Base-by-base conservation (phyloP, 1,139 yeast species). In the Diutina mesorugosa region DNA sequence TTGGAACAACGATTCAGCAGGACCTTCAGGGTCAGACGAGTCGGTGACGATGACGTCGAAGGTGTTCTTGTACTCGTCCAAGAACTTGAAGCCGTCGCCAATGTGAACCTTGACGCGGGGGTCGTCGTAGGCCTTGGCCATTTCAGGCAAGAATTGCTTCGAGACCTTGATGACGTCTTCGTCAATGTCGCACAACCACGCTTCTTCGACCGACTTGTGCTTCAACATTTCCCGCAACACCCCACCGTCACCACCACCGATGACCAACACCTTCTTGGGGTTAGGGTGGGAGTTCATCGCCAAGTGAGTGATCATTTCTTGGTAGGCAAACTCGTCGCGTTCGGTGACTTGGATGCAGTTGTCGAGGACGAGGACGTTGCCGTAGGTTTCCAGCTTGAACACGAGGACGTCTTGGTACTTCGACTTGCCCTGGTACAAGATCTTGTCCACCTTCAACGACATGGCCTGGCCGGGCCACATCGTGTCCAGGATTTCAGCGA, bases 211-310 rank as follows among this genome's bases (percentile, higher is more conserved):
- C 59, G 81, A 72, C 57, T 81, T 82, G 72, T 90, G 97, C 75
- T 90, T 90, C 66, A 90, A 87, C 67, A 90, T 82, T 72, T 90
- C 97, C 72, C 97, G 81, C 67, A 90, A 78, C 58, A 90, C 97
- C 69, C 97, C 97, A 65, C 97, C 97, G 67, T 90, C 97, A 65
- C 97, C 97, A 62, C 97, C 97, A 59, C 97, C 97, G 68, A 90
- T 85, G 59, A 90, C 96, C 61, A 90, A 77, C 41, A 93, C 97
- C 67, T 79, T 84, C 77, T 87, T 87, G 57, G 97, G 97, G 73
- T 85, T 80, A 59, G 95, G 90, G 74, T 90, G 97, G 53, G 95
- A 83, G 80, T 87, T 87, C 72, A 90, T 67, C 14, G 96, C 95
- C 66, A 90, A 77, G 72, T 90, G 97, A 51, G 96, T 75, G 69